Base-by-base conservation (phyloP, 306 rosid genomes). In the Trifolium dubium region DNA sequence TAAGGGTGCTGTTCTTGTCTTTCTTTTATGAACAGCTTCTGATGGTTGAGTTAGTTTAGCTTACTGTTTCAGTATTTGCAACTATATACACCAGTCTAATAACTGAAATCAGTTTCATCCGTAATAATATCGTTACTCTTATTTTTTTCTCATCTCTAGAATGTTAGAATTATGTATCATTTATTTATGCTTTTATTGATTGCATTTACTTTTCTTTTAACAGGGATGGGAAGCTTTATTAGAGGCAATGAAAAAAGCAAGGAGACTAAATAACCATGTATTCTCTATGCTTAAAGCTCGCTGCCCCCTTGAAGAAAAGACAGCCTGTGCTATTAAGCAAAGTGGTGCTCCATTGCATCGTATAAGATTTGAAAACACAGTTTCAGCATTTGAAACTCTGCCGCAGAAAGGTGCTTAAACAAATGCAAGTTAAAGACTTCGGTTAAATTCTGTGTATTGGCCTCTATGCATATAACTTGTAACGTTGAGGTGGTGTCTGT, bases 221-320 rank as follows among this genome's bases (percentile, higher is more conserved):
- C 71, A 94, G 98, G 98, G 95, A 39, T 94, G 96, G 98, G 98
- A 94, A 69, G 79, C 77, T 32, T 76, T 91, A 8, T 71, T 90
- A 79, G 98, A 91, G 84, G 93, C 92, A 70, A 94, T 89, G 97
- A 91, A 94, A 83, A 94, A 94, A 78, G 97, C 98, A 11, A 85
- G 98, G 85, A 86, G 98, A 86, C 64, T 93, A 81, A 93, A 93
- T 88, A 93, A 93, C 77, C 98, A 93, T 50, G 98, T 93, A 41
- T 93, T 93, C 83, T 91, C 97, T 72, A 94, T 94, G 97, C 86
- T 94, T 78, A 94, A 89, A 84, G 97, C 97, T 7, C 97, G 98
- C 34, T 94, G 98, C 63, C 98, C 98, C 6, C 94, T 94, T 56
- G 98, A 94, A 81, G 98, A 94, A 83, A 94, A 91, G 83, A 94